phyloP scores from a whole-genome alignment of 1,139 yeast genomes.

The Suhomyces bolitotheri region DNA sequence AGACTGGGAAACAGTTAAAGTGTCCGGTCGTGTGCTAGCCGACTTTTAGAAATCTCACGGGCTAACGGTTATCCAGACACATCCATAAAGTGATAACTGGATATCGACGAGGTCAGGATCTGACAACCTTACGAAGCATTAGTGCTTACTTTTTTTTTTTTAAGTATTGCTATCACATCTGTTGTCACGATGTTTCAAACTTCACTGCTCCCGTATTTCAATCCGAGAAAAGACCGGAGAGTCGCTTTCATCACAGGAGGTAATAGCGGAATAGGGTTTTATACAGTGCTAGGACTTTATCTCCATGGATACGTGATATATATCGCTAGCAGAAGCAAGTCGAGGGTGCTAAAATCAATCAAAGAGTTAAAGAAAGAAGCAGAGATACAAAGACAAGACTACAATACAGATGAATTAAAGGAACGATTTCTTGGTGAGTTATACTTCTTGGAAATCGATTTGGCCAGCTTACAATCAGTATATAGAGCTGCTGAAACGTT shows the following conservation, averaged over 20 bases:
- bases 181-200: slow-evolving; percentile 24
- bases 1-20: no score
- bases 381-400: slow-evolving; percentile 1
- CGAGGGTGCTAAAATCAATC: slow-evolving; percentile 38
- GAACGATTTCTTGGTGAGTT: slow-evolving; percentile 55
- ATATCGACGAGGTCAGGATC: no score
- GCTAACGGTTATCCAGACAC: no score
- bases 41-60: no score
- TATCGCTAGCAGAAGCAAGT: slow-evolving; percentile 42
- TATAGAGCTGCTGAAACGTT: slow-evolving; percentile 55
- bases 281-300: slow-evolving; percentile 42
- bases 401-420: slow-evolving; percentile 3
- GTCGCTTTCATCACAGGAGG: slow-evolving; percentile 51
- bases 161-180: no score
- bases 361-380: slow-evolving; percentile 29
- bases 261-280: slow-evolving; percentile 47
- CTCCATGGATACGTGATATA: slow-evolving; percentile 46
- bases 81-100: no score
- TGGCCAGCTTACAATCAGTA: slow-evolving; percentile 59
- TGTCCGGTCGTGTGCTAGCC: no score
- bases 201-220: slow-evolving; percentile 31
- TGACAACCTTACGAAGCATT: no score
- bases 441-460: slow-evolving; percentile 59
- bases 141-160: no score
- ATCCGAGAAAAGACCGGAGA: slow-evolving; percentile 35